Percentiles rank a stretch among this genome's conserved stretches.
Evolutionary conservation across 345 rosid genomes (phyloP).

Genomic region (Zanthoxylum bungeanum): DNA sequence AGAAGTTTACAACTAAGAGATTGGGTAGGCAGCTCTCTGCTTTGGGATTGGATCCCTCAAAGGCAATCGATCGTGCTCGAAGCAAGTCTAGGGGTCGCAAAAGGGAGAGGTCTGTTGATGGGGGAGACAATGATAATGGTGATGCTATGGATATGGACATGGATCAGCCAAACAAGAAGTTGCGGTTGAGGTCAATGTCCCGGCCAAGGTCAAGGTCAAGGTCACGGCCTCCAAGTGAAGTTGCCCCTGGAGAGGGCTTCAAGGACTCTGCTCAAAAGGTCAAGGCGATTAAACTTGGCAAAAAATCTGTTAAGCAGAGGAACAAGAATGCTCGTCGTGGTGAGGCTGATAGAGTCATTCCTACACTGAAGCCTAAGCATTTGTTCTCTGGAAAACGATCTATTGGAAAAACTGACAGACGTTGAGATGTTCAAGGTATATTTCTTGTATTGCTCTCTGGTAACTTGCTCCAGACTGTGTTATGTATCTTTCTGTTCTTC

Average conservation of each 20-base stretch:
- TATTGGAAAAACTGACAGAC: constrained; percentile 70
- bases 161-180: constrained; percentile 59
- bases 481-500: neutral
- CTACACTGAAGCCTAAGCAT: constrained; percentile 62
- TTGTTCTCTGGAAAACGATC: constrained; percentile 75
- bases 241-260: constrained; percentile 86
- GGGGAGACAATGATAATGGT: constrained; percentile 30
- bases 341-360: constrained; percentile 75
- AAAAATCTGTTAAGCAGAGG: constrained; percentile 63
- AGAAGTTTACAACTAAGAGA: constrained; percentile 54
- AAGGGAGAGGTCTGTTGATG: constrained; percentile 63
- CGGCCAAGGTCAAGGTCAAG: constrained; percentile 53
- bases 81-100: constrained; percentile 76
- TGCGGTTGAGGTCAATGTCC: constrained; percentile 50
- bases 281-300: constrained; percentile 41
- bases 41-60: constrained; percentile 64
- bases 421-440: constrained; percentile 34
- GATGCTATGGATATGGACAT: constrained; percentile 61
- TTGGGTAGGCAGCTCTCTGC: constrained; percentile 75
- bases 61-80: constrained; percentile 61
- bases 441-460: neutral
- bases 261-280: constrained; percentile 72
- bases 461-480: neutral
- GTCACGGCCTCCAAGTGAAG: constrained; percentile 72
- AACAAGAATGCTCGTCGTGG: constrained; percentile 85